phyloP scores from a whole-genome alignment of 2,329 filamentous ascomycete species.

The Aspergillus viridinutans region DNA sequence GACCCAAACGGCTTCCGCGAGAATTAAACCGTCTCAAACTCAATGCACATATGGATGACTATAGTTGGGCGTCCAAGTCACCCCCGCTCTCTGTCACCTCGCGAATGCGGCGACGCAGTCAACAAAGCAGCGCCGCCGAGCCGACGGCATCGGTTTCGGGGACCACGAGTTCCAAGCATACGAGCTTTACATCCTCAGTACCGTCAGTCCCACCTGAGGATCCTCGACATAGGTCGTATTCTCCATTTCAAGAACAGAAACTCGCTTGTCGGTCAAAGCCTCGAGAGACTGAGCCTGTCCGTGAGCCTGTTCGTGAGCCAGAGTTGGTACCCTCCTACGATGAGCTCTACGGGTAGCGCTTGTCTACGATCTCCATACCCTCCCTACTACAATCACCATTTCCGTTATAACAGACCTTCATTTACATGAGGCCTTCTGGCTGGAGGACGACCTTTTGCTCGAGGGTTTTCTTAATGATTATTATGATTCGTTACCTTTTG shows the following conservation, averaged over 20 bases:
- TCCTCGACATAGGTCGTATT: slow-evolving; percentile 17
- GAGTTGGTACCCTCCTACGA: slow-evolving; percentile 38
- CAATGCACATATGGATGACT: slow-evolving; percentile 15
- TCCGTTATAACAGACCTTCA: not conserved
- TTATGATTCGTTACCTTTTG: not conserved
- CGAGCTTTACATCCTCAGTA: slow-evolving; percentile 30
- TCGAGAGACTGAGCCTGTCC: slow-evolving; percentile 15
- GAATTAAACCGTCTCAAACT: not conserved
- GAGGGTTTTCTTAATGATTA: not conserved
- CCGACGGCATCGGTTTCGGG: slow-evolving; percentile 21
- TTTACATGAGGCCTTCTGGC: not conserved
- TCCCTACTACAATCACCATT: not conserved
- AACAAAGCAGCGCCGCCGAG: slow-evolving; percentile 28
- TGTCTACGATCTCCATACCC: not conserved
- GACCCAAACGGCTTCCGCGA: not conserved
- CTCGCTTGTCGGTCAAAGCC: slow-evolving; percentile 13
- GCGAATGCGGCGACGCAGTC: slow-evolving; percentile 33
- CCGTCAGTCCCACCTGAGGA: slow-evolving; percentile 26
- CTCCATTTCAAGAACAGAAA: slow-evolving; percentile 21
- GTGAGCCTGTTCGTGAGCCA: slow-evolving; percentile 11
- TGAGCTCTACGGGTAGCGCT: slow-evolving; percentile 33
- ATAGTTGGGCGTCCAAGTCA: slow-evolving; percentile 27
- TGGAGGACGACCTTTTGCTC: not conserved
- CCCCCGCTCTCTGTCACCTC: slow-evolving; percentile 36
- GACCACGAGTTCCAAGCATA: slow-evolving; percentile 29